These are phyloP conservation scores for Clavispora vitiphila DNA, from an alignment of 805 yeast genomes.

Conservation along the genomic window DNA sequence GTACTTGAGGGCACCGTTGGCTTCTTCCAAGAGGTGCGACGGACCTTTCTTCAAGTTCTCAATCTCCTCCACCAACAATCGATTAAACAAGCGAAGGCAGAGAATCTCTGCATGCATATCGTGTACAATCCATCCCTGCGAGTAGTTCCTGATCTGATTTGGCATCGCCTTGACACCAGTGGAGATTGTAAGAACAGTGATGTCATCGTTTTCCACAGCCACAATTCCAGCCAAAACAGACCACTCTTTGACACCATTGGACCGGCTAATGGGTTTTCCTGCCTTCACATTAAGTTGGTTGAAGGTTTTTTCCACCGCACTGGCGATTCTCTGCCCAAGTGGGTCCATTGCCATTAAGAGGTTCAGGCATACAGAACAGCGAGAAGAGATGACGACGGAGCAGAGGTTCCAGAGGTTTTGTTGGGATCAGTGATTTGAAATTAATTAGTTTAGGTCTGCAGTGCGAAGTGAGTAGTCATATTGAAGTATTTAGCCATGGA, in stretches of 20 bases:
- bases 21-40: constrained; percentile 12
- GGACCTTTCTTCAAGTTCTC: constrained; percentile 6
- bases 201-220: constrained; percentile 23
- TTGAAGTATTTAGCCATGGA: too few relatives aligned
- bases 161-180: constrained; percentile 86
- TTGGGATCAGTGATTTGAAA: neutral
- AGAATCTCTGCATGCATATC: constrained; percentile 90
- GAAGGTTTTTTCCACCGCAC: constrained; percentile 25
- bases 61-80: constrained; percentile 47
- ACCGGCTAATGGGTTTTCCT: constrained; percentile 57
- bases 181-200: constrained; percentile 46
- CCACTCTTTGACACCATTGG: constrained; percentile 74
- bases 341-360: neutral
- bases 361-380: neutral
- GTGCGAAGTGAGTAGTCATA: too few relatives aligned
- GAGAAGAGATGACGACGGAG: neutral
- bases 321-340: constrained; percentile 14
- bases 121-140: constrained; percentile 64
- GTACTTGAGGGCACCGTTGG: constrained; percentile 15
- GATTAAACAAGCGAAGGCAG: constrained; percentile 65
- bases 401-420: too few relatives aligned
- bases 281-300: constrained; percentile 22
- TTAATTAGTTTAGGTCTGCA: neutral
- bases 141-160: constrained; percentile 37
- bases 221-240: constrained; percentile 78